Conservation (phyloP, 2,329 filamentous ascomycete genomes). For the Sporothrix humicola region DNA sequence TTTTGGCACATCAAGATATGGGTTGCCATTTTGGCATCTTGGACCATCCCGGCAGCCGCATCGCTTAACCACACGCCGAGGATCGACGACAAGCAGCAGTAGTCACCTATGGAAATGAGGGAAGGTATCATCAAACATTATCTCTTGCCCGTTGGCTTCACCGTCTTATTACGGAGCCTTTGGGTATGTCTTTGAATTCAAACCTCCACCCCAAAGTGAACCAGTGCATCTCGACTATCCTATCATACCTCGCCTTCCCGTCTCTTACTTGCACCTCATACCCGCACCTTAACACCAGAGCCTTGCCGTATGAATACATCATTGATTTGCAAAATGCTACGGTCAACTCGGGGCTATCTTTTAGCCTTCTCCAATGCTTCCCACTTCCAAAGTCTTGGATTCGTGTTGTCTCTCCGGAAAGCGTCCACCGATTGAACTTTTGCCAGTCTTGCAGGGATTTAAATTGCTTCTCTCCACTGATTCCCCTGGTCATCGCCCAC, state of each 20-base stretch:
- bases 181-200: no score
- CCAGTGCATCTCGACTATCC: no score
- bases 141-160: no score
- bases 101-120: neutral
- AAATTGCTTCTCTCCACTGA: constrained; percentile 26
- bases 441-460: constrained; percentile 9
- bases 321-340: constrained; percentile 4
- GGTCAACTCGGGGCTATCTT: neutral
- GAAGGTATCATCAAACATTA: no score
- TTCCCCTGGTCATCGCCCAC: neutral
- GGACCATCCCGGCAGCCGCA: neutral
- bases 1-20: neutral
- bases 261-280: no score
- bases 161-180: no score
- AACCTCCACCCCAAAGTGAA: no score
- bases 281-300: neutral
- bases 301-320: neutral
- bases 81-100: constrained; percentile 6
- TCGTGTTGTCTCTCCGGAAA: neutral
- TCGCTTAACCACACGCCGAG: neutral
- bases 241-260: no score
- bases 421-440: neutral
- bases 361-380: neutral
- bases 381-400: neutral
- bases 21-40: constrained; percentile 1